phyloP scores from a whole-genome alignment of 306 rosid genomes.

The Ormosia semicastrata region DNA sequence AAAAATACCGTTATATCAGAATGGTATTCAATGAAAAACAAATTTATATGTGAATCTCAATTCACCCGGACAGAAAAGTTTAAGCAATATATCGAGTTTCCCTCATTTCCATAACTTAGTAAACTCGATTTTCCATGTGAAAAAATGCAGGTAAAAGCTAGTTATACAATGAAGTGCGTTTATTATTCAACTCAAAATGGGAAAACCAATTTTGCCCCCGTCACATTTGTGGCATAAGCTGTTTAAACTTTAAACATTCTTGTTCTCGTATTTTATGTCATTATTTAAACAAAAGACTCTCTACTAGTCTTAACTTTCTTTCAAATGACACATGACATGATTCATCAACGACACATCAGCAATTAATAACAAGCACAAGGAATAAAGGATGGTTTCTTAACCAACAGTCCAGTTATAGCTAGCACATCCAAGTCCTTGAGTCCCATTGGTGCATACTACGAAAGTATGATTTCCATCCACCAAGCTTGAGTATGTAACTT shows the following conservation, averaged over 20 bases:
- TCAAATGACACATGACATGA: background rate
- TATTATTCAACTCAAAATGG: background rate
- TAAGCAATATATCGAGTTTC: background rate
- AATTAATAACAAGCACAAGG: constrained; percentile 19
- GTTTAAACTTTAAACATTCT: background rate
- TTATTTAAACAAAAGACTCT: background rate
- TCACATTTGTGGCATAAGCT: background rate
- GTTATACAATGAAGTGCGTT: constrained; percentile 6
- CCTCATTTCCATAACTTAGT: background rate
- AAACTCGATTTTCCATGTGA: background rate
- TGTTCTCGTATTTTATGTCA: background rate
- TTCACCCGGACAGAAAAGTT: background rate
- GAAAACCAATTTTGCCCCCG: background rate
- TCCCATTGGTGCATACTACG: constrained; percentile 64
- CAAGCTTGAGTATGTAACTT: constrained; percentile 57
- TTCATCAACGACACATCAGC: background rate
- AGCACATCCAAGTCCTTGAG: constrained; percentile 59
- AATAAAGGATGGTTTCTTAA: constrained; percentile 41
- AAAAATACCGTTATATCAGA: constrained; percentile 2
- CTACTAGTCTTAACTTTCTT: background rate
- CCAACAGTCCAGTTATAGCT: constrained; percentile 81
- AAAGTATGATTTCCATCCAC: constrained; percentile 74
- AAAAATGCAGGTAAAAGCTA: constrained; percentile 13
- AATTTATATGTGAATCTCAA: constrained; percentile 8
- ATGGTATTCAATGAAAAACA: background rate